A percentile compares a stretch with the other conserved stretches of the same genome.
Conservation (phyloP, 768 basidiomycete species). For the Wakefieldia striispora region DNA sequence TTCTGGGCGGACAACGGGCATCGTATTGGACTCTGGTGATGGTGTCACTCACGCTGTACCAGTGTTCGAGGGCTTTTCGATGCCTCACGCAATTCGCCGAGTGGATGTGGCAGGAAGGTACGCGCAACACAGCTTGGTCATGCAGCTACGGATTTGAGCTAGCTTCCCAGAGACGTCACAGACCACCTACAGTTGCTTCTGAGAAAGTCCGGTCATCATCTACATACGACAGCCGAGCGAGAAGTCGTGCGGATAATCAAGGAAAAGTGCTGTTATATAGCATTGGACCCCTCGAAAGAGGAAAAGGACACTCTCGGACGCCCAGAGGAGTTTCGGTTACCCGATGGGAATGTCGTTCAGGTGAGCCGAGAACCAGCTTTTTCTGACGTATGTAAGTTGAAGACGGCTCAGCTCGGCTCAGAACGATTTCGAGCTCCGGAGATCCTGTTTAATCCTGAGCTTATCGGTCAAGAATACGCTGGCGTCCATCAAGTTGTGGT, state of each 20-base stretch:
- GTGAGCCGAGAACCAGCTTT: constrained; percentile 44
- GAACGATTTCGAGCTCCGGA: constrained; percentile 98
- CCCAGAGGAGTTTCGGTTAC: constrained; percentile 85
- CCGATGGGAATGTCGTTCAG: constrained; percentile 92
- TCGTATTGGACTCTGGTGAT: constrained; percentile 97
- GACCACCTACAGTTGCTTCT: constrained; percentile 93
- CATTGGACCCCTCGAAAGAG: constrained; percentile 89
- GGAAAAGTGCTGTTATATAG: constrained; percentile 97
- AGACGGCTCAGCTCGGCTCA: constrained; percentile 67
- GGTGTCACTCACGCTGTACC: constrained; percentile 99
- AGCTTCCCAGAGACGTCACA: constrained; percentile 77
- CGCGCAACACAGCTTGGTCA: constrained; percentile 12
- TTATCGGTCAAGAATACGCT: constrained; percentile 94
- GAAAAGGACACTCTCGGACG: constrained; percentile 85
- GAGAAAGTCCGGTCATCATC: constrained; percentile 90
- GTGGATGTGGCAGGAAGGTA: constrained; percentile 96
- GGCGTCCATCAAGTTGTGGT: constrained; percentile 98
- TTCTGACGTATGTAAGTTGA: constrained; percentile 12
- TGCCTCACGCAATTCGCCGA: constrained; percentile 96
- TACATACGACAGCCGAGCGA: constrained; percentile 95
- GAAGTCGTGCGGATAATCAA: constrained; percentile 98
- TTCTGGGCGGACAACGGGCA: constrained; percentile 97
- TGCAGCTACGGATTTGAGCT: background rate
- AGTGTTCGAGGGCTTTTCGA: constrained; percentile 98
- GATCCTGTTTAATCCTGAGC: constrained; percentile 95